phyloP scores from a whole-genome alignment of 2,329 filamentous ascomycete species.

The Sporothrix inflata region DNA sequence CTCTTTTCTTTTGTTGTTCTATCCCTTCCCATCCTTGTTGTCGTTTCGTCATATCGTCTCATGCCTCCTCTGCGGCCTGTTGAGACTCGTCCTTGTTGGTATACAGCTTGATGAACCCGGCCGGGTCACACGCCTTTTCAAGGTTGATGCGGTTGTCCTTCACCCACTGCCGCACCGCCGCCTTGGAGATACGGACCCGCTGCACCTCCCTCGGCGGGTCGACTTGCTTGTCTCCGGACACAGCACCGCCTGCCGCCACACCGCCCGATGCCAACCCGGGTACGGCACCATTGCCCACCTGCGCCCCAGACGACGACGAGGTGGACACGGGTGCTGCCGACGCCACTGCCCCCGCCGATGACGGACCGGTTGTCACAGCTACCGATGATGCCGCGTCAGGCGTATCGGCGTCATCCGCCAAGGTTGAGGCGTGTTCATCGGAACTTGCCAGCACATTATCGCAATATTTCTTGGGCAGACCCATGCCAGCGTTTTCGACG shows the following conservation, averaged over 20 bases:
- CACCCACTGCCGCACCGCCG: slow-evolving; percentile 68
- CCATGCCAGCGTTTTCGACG: slow-evolving; percentile 60
- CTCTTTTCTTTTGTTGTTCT: not conserved
- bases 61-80: slow-evolving; percentile 43
- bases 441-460: slow-evolving; percentile 17
- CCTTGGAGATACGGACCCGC: slow-evolving; percentile 57
- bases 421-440: not conserved
- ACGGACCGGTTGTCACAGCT: slow-evolving; percentile 13
- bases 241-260: not conserved
- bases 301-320: not conserved
- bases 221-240: slow-evolving; percentile 10
- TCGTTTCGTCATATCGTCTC: slow-evolving; percentile 10
- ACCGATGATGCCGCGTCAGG: not conserved
- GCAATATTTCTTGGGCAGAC: slow-evolving; percentile 40
- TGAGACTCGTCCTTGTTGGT: slow-evolving; percentile 50
- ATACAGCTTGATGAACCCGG: slow-evolving; percentile 74
- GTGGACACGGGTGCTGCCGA: not conserved
- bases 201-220: slow-evolving; percentile 43
- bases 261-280: not conserved
- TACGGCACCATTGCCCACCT: not conserved
- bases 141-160: slow-evolving; percentile 64
- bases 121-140: slow-evolving; percentile 68
- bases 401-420: not conserved
- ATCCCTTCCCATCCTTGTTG: not conserved
- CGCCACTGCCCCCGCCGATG: slow-evolving; percentile 26